These are phyloP conservation scores for Paxillus involutus DNA, from an alignment of 768 basidiomycete species.

Conservation along the genomic window DNA sequence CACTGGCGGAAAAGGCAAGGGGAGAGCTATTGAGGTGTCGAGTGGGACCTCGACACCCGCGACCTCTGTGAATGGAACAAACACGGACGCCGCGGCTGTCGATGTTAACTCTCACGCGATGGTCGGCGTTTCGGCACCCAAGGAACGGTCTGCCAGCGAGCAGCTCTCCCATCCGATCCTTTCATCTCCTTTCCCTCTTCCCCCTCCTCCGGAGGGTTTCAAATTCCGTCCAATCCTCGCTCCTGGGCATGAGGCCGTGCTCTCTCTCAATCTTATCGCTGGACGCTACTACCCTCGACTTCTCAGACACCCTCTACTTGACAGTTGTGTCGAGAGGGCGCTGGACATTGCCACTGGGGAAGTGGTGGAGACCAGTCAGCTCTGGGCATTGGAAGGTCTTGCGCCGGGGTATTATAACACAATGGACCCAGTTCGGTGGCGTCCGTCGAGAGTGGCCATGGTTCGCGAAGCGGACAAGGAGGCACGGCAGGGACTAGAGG, in stretches of 20 bases:
- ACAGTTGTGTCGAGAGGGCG: conserved; percentile 38
- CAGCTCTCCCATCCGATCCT: conserved; percentile 39
- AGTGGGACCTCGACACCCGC: conserved; percentile 1
- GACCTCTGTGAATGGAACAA: conserved; percentile 4
- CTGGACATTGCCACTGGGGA: conserved; percentile 36
- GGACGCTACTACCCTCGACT: conserved; percentile 82
- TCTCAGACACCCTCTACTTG: conserved; percentile 62
- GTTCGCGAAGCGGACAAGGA: conserved; percentile 58
- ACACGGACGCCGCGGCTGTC: conserved; percentile 16
- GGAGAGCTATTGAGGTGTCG: conserved; percentile 29
- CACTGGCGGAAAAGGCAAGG: conserved; percentile 28
- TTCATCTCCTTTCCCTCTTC: conserved; percentile 43
- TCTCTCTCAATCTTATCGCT: conserved; percentile 69
- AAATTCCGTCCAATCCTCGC: conserved; percentile 67
- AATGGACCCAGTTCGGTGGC: conserved; percentile 67
- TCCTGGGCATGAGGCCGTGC: conserved; percentile 59
- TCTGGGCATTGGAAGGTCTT: conserved; percentile 75
- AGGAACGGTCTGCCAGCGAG: conserved; percentile 21
- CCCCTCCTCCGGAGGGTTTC: conserved; percentile 65
- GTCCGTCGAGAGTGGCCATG: conserved; percentile 52
- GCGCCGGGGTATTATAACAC: conserved; percentile 65
- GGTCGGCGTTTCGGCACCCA: conserved; percentile 5
- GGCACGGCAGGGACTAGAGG: conserved; percentile 43
- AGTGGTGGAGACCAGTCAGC: conserved; percentile 44
- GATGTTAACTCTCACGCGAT: conserved; percentile 11